These are phyloP conservation scores for Zygosaccharomyces kombuchaensis DNA, from an alignment of 805 yeast genomes.

Conservation along the genomic window DNA sequence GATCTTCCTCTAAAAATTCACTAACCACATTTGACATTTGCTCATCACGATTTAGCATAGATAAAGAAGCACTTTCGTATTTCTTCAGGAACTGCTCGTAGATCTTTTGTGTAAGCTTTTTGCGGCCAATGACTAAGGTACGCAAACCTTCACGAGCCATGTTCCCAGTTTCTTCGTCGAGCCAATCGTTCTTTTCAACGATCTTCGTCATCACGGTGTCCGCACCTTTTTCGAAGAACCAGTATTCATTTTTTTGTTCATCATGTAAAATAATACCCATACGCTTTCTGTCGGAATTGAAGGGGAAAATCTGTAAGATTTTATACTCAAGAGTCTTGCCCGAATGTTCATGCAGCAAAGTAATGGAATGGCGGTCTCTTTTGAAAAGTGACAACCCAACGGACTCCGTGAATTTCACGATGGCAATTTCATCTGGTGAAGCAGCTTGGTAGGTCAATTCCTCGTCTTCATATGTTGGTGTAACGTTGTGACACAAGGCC, in stretches of 20 bases:
- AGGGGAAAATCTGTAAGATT: conserved; percentile 83
- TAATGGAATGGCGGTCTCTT: conserved; percentile 76
- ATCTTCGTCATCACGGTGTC: conserved; percentile 87
- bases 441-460: conserved; percentile 89
- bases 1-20: conserved; percentile 70
- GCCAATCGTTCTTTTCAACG: conserved; percentile 87
- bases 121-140: conserved; percentile 90
- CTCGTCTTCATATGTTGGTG: conserved; percentile 83
- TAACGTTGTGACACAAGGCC: conserved; percentile 95
- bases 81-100: conserved; percentile 61
- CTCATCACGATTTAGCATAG: conserved; percentile 76
- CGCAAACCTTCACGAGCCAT: conserved; percentile 98
- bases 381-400: conserved; percentile 78
- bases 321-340: conserved; percentile 53
- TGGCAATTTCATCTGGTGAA: conserved; percentile 97
- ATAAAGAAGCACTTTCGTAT: conserved; percentile 67
- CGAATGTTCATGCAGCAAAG: conserved; percentile 59
- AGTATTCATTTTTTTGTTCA: conserved; percentile 56
- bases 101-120: conserved; percentile 49
- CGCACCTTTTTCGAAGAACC: conserved; percentile 94
- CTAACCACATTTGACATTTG: conserved; percentile 64
- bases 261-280: conserved; percentile 88
- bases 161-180: conserved; percentile 94
- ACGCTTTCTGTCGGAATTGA: conserved; percentile 90
- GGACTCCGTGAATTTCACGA: conserved; percentile 81